These are phyloP conservation scores for Boletus sensibilis DNA, from an alignment of 768 basidiomycete genomes.

Conservation along the genomic window DNA sequence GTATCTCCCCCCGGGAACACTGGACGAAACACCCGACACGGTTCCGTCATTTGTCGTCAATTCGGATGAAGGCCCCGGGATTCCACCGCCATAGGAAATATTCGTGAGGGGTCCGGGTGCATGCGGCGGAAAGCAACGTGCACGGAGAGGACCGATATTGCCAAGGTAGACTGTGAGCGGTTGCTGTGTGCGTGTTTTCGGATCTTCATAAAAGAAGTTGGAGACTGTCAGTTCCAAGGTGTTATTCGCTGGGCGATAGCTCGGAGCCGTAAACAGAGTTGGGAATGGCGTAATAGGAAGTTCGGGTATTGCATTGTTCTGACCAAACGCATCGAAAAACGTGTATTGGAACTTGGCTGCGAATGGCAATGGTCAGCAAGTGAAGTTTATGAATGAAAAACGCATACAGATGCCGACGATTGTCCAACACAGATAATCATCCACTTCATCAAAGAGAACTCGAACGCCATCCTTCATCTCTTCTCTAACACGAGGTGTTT, in stretches of 20 bases:
- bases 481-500: conserved; percentile 75
- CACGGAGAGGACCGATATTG: conserved; percentile 80
- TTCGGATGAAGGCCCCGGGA: conserved; percentile 39
- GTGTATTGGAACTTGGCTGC: conserved; percentile 92
- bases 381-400: conserved; percentile 8
- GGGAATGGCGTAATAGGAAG: conserved; percentile 89
- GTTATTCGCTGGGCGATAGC: conserved; percentile 68
- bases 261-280: conserved; percentile 76
- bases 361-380: conserved; percentile 21
- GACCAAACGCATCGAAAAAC: conserved; percentile 87
- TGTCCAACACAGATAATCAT: conserved; percentile 95
- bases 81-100: conserved; percentile 55
- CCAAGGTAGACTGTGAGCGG: conserved; percentile 89
- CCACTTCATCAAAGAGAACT: conserved; percentile 82
- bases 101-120: conserved; percentile 67
- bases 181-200: conserved; percentile 58
- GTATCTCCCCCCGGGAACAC: conserved; percentile 46
- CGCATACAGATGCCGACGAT: conserved; percentile 90
- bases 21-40: conserved; percentile 16
- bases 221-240: conserved; percentile 82
- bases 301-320: conserved; percentile 73
- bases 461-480: conserved; percentile 77
- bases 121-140: conserved; percentile 72
- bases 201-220: conserved; percentile 83
- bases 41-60: conserved; percentile 28